These are phyloP conservation scores for Trichoderma sp. DNA, from an alignment of 2,329 filamentous ascomycete genomes.

Conservation along the genomic window DNA sequence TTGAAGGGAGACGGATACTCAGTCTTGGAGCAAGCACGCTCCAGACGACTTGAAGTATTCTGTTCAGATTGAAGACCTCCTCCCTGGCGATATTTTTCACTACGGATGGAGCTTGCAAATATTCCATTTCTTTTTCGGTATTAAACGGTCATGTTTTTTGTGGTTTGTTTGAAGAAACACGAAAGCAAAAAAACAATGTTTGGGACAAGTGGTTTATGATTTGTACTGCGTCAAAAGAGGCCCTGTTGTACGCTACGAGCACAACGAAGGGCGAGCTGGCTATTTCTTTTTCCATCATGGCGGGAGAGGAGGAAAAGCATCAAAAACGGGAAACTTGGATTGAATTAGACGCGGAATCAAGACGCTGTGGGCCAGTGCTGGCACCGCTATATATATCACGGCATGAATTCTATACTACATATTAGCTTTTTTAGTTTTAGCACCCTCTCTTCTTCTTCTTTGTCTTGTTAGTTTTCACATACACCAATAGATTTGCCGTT, in stretches of 20 bases:
- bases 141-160: not conserved
- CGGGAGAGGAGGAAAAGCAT: conserved; percentile 10
- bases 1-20: not conserved
- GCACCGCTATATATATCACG: not conserved
- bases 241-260: conserved; percentile 4
- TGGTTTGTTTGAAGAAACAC: not conserved
- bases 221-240: conserved; percentile 33
- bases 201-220: not conserved
- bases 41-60: conserved; percentile 78
- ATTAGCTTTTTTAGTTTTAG: not conserved
- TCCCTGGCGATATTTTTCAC: not conserved
- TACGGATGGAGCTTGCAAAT: not conserved
- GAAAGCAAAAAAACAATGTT: not conserved
- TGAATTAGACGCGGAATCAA: not conserved
- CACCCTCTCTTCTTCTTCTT: not conserved
- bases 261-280: conserved; percentile 3
- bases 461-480: not conserved
- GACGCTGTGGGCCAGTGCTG: conserved; percentile 6
- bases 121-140: not conserved
- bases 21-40: not conserved
- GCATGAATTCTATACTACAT: conserved; percentile 10
- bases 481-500: conserved; percentile 5
- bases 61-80: not conserved
- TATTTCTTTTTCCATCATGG: not conserved
- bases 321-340: conserved; percentile 2